Conservation (phyloP, 2,329 filamentous ascomycete genomes). For the Apiospora koreana region DNA sequence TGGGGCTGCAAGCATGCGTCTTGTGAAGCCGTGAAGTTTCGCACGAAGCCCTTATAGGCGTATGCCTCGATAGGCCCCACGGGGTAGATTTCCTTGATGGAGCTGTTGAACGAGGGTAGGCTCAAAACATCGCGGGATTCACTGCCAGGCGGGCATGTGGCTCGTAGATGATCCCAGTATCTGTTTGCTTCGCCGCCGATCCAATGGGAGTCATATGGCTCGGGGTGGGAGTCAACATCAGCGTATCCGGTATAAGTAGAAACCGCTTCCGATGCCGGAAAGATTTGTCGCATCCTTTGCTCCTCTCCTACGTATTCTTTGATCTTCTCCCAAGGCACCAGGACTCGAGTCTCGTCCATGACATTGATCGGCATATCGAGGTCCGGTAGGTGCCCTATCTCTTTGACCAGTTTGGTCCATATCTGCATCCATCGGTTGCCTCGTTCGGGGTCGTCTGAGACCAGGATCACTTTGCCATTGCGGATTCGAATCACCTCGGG, state of each 20-base stretch:
- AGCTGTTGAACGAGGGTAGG: slow-evolving; percentile 16
- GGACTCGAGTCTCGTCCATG: slow-evolving; percentile 63
- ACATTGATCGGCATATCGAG: slow-evolving; percentile 68
- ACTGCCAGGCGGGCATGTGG: slow-evolving; percentile 58
- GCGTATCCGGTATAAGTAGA: slow-evolving; percentile 43
- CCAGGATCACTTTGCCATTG: slow-evolving; percentile 39
- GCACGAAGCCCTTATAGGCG: slow-evolving; percentile 48
- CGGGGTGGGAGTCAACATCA: slow-evolving; percentile 36
- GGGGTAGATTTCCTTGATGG: slow-evolving; percentile 31
- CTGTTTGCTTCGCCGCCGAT: slow-evolving; percentile 39
- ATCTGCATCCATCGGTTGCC: slow-evolving; percentile 44
- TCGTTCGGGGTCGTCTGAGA: slow-evolving; percentile 38
- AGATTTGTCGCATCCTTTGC: slow-evolving; percentile 42
- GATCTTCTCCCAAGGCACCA: slow-evolving; percentile 61
- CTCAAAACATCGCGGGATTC: slow-evolving; percentile 39
- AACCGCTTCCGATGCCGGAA: slow-evolving; percentile 43
- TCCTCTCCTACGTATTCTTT: slow-evolving; percentile 51
- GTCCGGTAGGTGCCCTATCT: slow-evolving; percentile 58
- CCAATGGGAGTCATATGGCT: slow-evolving; percentile 50
- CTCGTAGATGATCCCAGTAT: slow-evolving; percentile 59
- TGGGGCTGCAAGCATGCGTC: slow-evolving; percentile 62
- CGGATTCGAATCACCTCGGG: slow-evolving; percentile 48
- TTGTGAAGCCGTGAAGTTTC: slow-evolving; percentile 58
- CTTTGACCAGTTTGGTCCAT: slow-evolving; percentile 51
- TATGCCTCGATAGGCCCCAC: slow-evolving; percentile 37